phyloP scores from a whole-genome alignment of 306 rosid genomes.

The Quercus gilva region DNA sequence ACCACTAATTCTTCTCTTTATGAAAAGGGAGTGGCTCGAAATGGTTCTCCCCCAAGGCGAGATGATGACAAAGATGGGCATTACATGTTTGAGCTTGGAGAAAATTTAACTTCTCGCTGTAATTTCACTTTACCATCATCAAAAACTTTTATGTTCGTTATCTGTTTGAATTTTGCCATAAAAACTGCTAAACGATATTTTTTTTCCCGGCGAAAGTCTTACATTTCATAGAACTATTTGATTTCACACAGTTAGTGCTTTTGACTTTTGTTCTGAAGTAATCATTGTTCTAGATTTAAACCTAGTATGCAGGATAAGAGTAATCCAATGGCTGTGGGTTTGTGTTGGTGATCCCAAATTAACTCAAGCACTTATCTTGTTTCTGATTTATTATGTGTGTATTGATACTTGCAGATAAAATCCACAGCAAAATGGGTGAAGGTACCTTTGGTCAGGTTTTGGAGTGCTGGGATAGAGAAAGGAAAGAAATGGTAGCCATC shows the following conservation, averaged over 20 bases:
- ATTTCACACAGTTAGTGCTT: not conserved
- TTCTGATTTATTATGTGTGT: not conserved
- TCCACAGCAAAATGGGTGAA: constrained; percentile 93
- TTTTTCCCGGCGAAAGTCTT: not conserved
- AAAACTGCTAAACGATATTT: not conserved
- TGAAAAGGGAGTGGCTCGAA: constrained; percentile 80
- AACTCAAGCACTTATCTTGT: not conserved
- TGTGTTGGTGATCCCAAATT: not conserved
- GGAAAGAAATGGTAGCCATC: constrained; percentile 88
- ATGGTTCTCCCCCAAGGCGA: constrained; percentile 96
- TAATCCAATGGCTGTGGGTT: too few relatives aligned
- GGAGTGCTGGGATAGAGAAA: constrained; percentile 96
- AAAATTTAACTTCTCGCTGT: constrained; percentile 99
- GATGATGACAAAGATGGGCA: constrained; percentile 99
- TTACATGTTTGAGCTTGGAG: constrained; percentile 97
- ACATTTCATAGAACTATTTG: not conserved
- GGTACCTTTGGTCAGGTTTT: constrained; percentile 98
- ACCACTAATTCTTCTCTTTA: constrained; percentile 53
- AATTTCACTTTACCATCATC: constrained; percentile 71
- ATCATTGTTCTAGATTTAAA: too few relatives aligned
- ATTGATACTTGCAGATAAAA: constrained; percentile 59
- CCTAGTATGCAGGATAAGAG: too few relatives aligned
- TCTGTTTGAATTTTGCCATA: not conserved
- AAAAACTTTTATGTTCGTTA: constrained; percentile 25
- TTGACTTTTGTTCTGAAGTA: too few relatives aligned